Conservation (phyloP, 176 grass and related monocot species). For the Lolium multiflorum region DNA sequence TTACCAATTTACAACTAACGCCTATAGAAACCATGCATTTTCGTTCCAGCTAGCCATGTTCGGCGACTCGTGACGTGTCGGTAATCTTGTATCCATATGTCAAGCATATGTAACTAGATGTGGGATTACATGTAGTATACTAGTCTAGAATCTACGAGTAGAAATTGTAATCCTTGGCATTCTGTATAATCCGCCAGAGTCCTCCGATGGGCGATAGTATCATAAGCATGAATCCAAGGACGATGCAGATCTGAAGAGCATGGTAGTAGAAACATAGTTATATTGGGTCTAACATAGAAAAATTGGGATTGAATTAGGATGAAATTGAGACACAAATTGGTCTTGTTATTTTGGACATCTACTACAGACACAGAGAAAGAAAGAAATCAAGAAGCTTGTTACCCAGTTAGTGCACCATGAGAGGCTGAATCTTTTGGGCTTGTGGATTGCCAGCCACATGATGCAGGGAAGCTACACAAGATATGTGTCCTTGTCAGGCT, state of each 20-base stretch:
- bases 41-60: background rate
- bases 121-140: background rate
- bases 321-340: background rate
- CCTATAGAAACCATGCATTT: background rate
- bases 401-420: slow-evolving; percentile 78
- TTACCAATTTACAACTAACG: background rate
- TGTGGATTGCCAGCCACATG: slow-evolving; percentile 85
- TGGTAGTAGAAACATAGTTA: background rate
- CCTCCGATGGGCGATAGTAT: slow-evolving; percentile 75
- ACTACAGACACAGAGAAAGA: background rate
- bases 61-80: background rate
- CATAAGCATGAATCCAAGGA: slow-evolving; percentile 76
- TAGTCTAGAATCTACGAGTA: slow-evolving; percentile 51
- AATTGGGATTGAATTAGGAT: background rate
- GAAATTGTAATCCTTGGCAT: slow-evolving; percentile 48
- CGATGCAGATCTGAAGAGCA: slow-evolving; percentile 71
- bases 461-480: slow-evolving; percentile 75
- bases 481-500: background rate
- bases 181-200: slow-evolving; percentile 62
- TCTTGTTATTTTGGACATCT: background rate
- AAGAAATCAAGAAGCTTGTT: background rate
- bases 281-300: background rate
- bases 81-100: background rate
- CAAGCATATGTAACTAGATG: background rate
- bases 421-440: slow-evolving; percentile 67